Percentiles rank a stretch among this genome's conserved stretches.
phyloP scores from a whole-genome alignment of 305 asterid genomes.

The Withania somnifera region DNA sequence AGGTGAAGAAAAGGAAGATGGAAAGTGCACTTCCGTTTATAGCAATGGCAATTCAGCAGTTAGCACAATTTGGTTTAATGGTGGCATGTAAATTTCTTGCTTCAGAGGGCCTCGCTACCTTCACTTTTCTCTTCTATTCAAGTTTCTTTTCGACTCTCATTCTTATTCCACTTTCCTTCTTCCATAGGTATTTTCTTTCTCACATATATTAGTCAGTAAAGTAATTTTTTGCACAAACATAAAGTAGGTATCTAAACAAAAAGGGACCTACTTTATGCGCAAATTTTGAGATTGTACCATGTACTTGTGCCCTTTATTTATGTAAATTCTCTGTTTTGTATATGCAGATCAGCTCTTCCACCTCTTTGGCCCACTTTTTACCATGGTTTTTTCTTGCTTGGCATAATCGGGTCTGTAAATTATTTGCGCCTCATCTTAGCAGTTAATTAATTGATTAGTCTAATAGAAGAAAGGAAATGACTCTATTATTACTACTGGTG shows the following conservation, averaged over 20 bases:
- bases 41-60: slow-evolving; percentile 40
- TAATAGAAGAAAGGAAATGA: not conserved
- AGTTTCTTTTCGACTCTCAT: slow-evolving; percentile 26
- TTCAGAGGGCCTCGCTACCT: slow-evolving; percentile 37
- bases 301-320: not conserved
- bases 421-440: not conserved
- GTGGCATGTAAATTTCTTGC: slow-evolving; percentile 35
- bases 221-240: no score
- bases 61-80: slow-evolving; percentile 46
- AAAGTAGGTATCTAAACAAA: no score
- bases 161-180: slow-evolving; percentile 29
- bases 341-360: slow-evolving; percentile 32
- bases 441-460: not conserved
- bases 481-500: no score
- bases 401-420: slow-evolving; percentile 40
- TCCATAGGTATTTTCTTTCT: slow-evolving; percentile 20
- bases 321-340: not conserved
- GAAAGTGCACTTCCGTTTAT: slow-evolving; percentile 28
- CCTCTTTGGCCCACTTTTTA: slow-evolving; percentile 29
- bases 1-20: slow-evolving; percentile 3
- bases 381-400: slow-evolving; percentile 47
- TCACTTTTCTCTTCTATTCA: slow-evolving; percentile 32
- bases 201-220: no score
- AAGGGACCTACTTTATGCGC: no score
- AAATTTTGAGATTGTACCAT: no score